These are phyloP conservation scores for Ampelomyces quisqualis DNA, from an alignment of 2,329 filamentous ascomycete species.

Conservation along the genomic window DNA sequence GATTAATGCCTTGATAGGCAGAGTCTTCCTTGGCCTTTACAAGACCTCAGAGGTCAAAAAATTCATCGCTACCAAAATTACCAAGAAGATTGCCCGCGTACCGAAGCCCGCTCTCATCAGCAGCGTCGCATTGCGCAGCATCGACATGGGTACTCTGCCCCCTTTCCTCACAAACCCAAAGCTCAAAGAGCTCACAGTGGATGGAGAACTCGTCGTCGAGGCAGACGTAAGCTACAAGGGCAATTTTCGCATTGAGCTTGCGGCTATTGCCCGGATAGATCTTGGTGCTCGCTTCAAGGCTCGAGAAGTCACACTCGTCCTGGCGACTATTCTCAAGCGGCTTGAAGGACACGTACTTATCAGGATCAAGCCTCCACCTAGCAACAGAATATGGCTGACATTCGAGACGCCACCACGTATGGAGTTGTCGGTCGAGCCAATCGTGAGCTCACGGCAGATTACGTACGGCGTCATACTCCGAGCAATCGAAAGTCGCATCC, in stretches of 20 bases:
- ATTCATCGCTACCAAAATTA: slow-evolving; percentile 79
- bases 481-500: slow-evolving; percentile 91
- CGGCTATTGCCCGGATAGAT: slow-evolving; percentile 90
- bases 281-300: slow-evolving; percentile 85
- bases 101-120: slow-evolving; percentile 90
- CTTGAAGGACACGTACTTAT: slow-evolving; percentile 82
- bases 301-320: slow-evolving; percentile 82
- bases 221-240: slow-evolving; percentile 86
- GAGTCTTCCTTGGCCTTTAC: slow-evolving; percentile 85
- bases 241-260: slow-evolving; percentile 84
- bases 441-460: slow-evolving; percentile 92
- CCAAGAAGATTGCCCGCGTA: slow-evolving; percentile 92
- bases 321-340: slow-evolving; percentile 81
- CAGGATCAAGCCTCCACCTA: slow-evolving; percentile 90
- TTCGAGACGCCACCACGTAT: slow-evolving; percentile 94
- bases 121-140: slow-evolving; percentile 75
- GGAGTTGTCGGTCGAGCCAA: slow-evolving; percentile 90
- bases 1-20: slow-evolving; percentile 88
- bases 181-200: slow-evolving; percentile 84
- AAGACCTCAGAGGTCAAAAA: slow-evolving; percentile 79
- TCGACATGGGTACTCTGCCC: slow-evolving; percentile 82
- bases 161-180: slow-evolving; percentile 87
- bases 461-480: slow-evolving; percentile 90
- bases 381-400: slow-evolving; percentile 93
- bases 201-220: slow-evolving; percentile 85